A percentile compares a stretch with the other conserved stretches of the same genome.
Evolutionary conservation across 176 grass and related monocot species (phyloP).

Genomic region (Phyllostachys edulis): DNA sequence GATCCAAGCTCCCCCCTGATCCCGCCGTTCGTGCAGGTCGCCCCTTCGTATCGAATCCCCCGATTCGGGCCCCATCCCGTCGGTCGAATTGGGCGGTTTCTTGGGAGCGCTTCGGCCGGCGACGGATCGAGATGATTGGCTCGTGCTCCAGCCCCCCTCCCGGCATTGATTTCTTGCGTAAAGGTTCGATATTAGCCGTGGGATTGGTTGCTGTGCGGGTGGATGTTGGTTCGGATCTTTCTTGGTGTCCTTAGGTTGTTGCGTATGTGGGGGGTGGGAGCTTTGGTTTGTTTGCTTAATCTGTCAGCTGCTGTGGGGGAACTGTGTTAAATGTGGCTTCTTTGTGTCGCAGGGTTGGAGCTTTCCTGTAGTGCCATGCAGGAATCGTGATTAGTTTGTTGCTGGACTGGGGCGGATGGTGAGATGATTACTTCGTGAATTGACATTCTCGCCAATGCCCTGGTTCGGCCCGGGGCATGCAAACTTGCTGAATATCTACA

Average conservation of each 20-base stretch:
- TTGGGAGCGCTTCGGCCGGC: not conserved
- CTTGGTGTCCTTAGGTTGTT: not conserved
- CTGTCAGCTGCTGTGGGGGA: not conserved
- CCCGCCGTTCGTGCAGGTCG: not conserved
- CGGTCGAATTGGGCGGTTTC: slow-evolving; percentile 7
- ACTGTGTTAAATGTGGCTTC: slow-evolving; percentile 23
- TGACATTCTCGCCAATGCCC: not conserved
- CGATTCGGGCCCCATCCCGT: not conserved
- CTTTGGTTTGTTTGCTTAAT: not conserved
- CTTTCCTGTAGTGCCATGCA: not conserved
- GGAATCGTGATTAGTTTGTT: slow-evolving; percentile 13
- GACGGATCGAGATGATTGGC: slow-evolving; percentile 14
- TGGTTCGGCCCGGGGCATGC: not conserved
- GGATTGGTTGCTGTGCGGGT: not conserved
- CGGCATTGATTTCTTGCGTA: not conserved
- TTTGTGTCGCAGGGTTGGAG: slow-evolving; percentile 29
- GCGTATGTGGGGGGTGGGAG: not conserved
- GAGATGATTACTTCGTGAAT: slow-evolving; percentile 5
- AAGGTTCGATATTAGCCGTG: not conserved
- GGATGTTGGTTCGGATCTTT: not conserved
- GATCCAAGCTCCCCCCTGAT: not conserved
- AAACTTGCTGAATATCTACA: slow-evolving; percentile 6
- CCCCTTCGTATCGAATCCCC: not conserved
- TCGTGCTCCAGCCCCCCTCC: not conserved
- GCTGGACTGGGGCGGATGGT: not conserved